Conservation (phyloP, 108 stramenopile species). For the Fistulifera pelliculosa region DNA sequence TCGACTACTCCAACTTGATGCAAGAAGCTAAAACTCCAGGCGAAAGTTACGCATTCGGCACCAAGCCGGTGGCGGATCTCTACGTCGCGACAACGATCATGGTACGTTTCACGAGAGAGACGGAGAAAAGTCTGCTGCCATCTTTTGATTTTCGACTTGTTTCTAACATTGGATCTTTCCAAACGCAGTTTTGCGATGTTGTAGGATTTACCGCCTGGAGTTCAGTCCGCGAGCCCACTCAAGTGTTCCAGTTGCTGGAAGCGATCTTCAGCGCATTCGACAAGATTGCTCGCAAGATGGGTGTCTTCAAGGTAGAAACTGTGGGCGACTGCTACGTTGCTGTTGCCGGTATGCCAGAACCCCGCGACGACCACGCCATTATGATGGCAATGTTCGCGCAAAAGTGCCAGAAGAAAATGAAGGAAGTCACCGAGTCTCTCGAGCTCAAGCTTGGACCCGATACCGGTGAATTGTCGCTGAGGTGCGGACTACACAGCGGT, state of each 20-base stretch:
- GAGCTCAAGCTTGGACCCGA: slow-evolving; percentile 18
- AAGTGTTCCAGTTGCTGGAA: slow-evolving; percentile 14
- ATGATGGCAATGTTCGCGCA: slow-evolving; percentile 23
- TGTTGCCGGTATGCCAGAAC: slow-evolving; percentile 25
- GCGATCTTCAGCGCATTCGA: slow-evolving; percentile 11
- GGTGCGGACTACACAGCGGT: slow-evolving; percentile 21
- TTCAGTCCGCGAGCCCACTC: slow-evolving; percentile 27
- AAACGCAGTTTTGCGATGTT: slow-evolving; percentile 4
- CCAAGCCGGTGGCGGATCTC: slow-evolving; percentile 7
- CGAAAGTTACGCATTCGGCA: neutral
- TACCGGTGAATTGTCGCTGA: slow-evolving; percentile 18
- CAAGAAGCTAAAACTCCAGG: too few relatives aligned
- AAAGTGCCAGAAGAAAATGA: slow-evolving; percentile 7
- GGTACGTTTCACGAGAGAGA: neutral
- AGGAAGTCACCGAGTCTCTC: slow-evolving; percentile 7
- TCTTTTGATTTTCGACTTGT: slow-evolving; percentile 16
- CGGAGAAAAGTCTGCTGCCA: neutral
- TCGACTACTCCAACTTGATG: too few relatives aligned
- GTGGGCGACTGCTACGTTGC: slow-evolving; percentile 29
- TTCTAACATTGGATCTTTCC: slow-evolving; percentile 27
- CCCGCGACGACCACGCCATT: slow-evolving; percentile 22
- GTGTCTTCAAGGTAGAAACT: slow-evolving; percentile 15
- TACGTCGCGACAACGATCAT: neutral
- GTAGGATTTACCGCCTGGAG: slow-evolving; percentile 52
- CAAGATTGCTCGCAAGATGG: neutral